phyloP scores from a whole-genome alignment of 345 rosid genomes.

The Alliaria petiolata region DNA sequence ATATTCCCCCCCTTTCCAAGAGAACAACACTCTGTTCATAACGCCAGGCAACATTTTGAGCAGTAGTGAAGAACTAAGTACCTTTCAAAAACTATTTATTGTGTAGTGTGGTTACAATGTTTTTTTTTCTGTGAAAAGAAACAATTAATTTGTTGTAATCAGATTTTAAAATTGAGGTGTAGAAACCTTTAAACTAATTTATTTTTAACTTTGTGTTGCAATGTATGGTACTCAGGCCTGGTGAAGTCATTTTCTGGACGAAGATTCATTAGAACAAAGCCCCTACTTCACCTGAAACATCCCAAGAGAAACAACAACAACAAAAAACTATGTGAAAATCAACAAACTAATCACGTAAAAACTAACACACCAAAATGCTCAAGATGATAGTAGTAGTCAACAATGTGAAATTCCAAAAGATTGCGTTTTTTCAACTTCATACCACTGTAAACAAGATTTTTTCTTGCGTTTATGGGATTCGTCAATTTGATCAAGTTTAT shows the following conservation, averaged over 20 bases:
- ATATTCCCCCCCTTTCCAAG: too few relatives aligned
- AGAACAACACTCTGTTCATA: too few relatives aligned
- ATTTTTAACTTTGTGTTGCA: neutral
- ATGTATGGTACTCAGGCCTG: neutral
- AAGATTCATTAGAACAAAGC: constrained; percentile 5
- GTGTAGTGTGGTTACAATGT: constrained; percentile 3
- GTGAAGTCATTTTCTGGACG: neutral
- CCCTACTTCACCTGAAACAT: constrained; percentile 25
- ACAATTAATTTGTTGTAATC: neutral
- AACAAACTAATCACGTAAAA: too few relatives aligned
- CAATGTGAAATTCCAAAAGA: neutral
- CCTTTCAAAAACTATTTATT: neutral
- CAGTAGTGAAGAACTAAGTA: neutral
- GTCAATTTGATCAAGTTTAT: neutral
- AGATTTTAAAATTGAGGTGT: neutral
- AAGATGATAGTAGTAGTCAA: neutral
- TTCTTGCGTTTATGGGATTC: neutral
- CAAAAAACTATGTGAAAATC: neutral
- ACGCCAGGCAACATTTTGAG: neutral
- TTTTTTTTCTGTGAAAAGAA: neutral
- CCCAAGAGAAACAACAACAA: constrained; percentile 3
- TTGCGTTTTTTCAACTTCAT: neutral
- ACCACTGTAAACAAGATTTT: neutral
- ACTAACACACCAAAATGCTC: neutral
- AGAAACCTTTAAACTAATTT: neutral